phyloP scores from a whole-genome alignment of 352 stramenopile genomes.

The Paralagenidium karlingii region DNA sequence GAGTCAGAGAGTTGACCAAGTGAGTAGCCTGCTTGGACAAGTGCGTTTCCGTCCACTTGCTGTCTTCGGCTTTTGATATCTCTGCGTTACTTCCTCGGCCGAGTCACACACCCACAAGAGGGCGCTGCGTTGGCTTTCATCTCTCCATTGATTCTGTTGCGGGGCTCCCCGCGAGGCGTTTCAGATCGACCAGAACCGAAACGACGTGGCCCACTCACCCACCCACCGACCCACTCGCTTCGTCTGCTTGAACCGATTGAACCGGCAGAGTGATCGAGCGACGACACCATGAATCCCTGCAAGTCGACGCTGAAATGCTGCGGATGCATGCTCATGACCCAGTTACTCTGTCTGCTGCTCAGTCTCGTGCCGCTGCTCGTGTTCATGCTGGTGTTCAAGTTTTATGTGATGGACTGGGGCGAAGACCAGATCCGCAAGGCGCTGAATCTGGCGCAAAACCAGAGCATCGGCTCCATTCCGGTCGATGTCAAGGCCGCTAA shows the following conservation, averaged over 20 bases:
- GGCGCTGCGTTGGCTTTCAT: background rate
- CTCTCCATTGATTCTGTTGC: background rate
- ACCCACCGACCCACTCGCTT: slow-evolving; percentile 5
- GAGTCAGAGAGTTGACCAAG: too few relatives aligned
- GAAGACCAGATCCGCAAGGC: slow-evolving; percentile 51
- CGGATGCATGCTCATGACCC: slow-evolving; percentile 56
- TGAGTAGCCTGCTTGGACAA: too few relatives aligned
- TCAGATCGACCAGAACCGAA: background rate
- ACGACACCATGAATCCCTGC: slow-evolving; percentile 22
- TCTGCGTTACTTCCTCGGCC: too few relatives aligned
- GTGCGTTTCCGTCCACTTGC: too few relatives aligned
- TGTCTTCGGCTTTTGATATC: too few relatives aligned
- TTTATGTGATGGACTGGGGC: slow-evolving; percentile 60
- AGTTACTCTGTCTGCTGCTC: slow-evolving; percentile 57
- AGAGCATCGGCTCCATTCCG: slow-evolving; percentile 34
- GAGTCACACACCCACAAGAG: too few relatives aligned
- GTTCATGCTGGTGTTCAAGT: slow-evolving; percentile 50
- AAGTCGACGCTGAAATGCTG: slow-evolving; percentile 58
- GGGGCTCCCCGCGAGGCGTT: background rate
- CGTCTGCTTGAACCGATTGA: background rate
- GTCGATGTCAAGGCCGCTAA: slow-evolving; percentile 35
- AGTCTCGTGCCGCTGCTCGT: slow-evolving; percentile 39
- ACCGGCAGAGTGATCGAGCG: background rate
- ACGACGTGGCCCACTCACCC: background rate
- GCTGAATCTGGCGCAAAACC: slow-evolving; percentile 27